Evolutionary conservation across 164 flowering plant genomes (phyloP), one percentile per base, ranked within the genome.

Genomic region (Annona cherimola): DNA sequence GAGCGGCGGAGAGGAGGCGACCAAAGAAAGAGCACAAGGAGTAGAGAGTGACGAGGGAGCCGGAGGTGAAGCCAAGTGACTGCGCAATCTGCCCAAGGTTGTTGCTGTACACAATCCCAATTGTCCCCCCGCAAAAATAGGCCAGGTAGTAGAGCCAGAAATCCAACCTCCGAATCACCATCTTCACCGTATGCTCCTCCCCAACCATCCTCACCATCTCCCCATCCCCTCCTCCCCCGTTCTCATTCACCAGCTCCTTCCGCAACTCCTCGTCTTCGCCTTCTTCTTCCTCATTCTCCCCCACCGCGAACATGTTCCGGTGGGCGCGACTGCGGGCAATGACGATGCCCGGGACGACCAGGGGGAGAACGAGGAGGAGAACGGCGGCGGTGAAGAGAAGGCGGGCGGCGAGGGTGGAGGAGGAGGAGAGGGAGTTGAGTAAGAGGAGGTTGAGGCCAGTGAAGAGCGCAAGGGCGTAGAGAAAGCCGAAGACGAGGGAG

Each of bases 1-100:
- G 99, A 0, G 84, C 81, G 0, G 99, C 96, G 0, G 99, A 89
- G 4, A 93, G 90, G 78, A 95, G 72, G 18, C 99, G 90, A n/a
- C 99, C 99, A 71, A 95, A 95, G 88, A 93, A 95, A 67, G 99
- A 95, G 82, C 86, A 95, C 1, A 98, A 81, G 0, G 99, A 93
- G 76, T 91, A 95, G 42, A 95, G 84, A 0, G 98, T 84, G 39
- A 95, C 71, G 4, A 95, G 90, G 0, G 84, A 75, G 0, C 85
- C 76, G 4, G 90, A 89, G 55, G 76, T 71, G 26, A 76, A 76
- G 0, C 94, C 94, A 5, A 90, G 88, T 0, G 98, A 95, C 77
- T 93, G 90, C 1, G 97, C 87, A 54, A 95, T 90, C 85, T 95
- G 98, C 0, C 98, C 99, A 12, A 95, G 78, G 75, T 93, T 95